phyloP scores from a whole-genome alignment of 345 rosid genomes.

The Hibiscus syriacus region DNA sequence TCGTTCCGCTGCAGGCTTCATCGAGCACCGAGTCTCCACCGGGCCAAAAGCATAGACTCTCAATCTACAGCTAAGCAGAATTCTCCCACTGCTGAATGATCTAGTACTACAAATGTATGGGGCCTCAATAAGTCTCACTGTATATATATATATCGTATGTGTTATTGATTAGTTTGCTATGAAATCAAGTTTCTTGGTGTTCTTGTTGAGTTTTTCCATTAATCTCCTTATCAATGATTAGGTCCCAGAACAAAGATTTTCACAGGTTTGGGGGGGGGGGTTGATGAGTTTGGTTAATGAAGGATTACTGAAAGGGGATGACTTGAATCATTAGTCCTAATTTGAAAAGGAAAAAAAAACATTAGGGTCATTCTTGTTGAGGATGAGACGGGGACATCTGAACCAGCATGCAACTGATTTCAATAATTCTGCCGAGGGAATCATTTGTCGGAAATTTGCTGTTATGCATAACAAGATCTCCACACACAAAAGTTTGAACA shows the following conservation, averaged over 20 bases:
- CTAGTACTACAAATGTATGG: neutral
- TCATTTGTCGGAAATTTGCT: neutral
- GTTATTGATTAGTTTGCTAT: neutral
- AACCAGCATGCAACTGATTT: constrained; percentile 13
- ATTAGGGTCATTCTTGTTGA: too few species aligned
- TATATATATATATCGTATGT: neutral
- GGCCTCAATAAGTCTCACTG: neutral
- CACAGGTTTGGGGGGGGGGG: too few species aligned
- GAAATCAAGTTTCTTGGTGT: neutral
- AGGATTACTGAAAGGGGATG: neutral
- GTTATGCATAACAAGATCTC: neutral
- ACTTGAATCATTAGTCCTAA: too few species aligned
- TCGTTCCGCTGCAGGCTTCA: constrained; percentile 59
- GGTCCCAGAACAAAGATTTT: too few species aligned
- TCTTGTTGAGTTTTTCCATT: neutral
- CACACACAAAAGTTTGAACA: too few species aligned
- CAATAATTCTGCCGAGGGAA: neutral
- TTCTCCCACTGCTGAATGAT: constrained; percentile 1
- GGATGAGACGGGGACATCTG: neutral
- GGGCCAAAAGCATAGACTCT: constrained; percentile 53
- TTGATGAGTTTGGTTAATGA: too few species aligned
- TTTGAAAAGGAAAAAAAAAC: too few species aligned
- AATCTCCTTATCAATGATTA: neutral
- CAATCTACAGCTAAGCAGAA: constrained; percentile 23
- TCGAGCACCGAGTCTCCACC: constrained; percentile 37